Evolutionary conservation across 768 basidiomycete genomes (phyloP).

Genomic region (Pisolithus albus): DNA sequence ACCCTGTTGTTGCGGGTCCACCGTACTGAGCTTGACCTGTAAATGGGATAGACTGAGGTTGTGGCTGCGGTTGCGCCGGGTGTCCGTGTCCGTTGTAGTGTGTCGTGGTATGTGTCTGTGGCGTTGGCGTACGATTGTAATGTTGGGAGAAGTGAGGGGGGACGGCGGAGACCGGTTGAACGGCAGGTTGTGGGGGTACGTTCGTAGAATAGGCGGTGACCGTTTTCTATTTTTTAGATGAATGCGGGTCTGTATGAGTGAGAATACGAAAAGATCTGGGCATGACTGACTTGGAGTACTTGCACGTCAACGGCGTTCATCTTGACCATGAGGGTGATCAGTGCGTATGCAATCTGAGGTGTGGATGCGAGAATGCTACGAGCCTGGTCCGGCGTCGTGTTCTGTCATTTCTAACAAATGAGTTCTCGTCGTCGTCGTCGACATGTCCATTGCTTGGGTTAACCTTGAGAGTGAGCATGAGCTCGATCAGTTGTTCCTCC

Average conservation of each 20-base stretch:
- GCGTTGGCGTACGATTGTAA: slow-evolving; percentile 26
- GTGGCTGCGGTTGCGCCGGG: slow-evolving; percentile 18
- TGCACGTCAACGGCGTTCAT: slow-evolving; percentile 70
- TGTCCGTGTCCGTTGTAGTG: slow-evolving; percentile 25
- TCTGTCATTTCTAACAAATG: slow-evolving; percentile 33
- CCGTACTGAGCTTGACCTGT: slow-evolving; percentile 10
- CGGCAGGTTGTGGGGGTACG: slow-evolving; percentile 14
- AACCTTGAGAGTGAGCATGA: slow-evolving; percentile 70
- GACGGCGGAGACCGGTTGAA: slow-evolving; percentile 32
- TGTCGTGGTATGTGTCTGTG: slow-evolving; percentile 24
- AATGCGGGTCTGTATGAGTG: neutral
- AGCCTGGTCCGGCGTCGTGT: slow-evolving; percentile 68
- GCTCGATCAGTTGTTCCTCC: slow-evolving; percentile 64
- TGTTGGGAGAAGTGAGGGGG: slow-evolving; percentile 37
- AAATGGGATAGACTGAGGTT: neutral
- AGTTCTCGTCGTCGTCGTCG: neutral
- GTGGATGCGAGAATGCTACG: slow-evolving; percentile 62
- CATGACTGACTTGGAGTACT: slow-evolving; percentile 56
- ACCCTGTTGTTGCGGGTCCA: neutral
- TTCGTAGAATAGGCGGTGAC: slow-evolving; percentile 43
- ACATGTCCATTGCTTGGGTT: neutral
- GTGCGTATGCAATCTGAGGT: slow-evolving; percentile 70
- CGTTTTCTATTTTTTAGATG: slow-evolving; percentile 56
- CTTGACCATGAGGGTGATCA: slow-evolving; percentile 72
- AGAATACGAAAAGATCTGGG: neutral